Percentiles rank a stretch among this genome's conserved stretches.
Evolutionary conservation across 2,329 filamentous ascomycete genomes (phyloP).

Genomic region (Aureobasidium uvarum): DNA sequence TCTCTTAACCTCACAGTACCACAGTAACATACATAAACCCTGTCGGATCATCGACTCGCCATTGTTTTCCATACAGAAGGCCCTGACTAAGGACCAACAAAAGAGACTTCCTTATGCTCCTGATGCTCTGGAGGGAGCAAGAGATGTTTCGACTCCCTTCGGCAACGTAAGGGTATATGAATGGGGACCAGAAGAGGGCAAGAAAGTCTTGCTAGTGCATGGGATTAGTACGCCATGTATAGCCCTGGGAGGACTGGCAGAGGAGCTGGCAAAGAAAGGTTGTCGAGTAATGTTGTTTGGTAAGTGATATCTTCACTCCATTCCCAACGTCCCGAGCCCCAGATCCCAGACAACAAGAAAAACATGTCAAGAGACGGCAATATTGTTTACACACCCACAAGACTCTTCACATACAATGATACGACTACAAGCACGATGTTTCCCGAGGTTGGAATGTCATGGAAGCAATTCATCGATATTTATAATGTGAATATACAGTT

Average conservation of each 20-base stretch:
- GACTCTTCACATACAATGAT: no score
- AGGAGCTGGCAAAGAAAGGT: constrained; percentile 62
- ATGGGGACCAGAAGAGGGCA: constrained; percentile 70
- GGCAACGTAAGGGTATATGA: constrained; percentile 74
- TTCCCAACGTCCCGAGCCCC: not conserved
- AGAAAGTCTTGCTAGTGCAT: constrained; percentile 72
- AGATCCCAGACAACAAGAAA: not conserved
- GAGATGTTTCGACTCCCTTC: constrained; percentile 68
- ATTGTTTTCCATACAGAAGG: not conserved
- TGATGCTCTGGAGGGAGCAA: constrained; percentile 65
- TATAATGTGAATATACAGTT: not conserved
- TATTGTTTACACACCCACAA: not conserved
- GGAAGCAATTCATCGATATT: not conserved
- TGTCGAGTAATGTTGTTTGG: constrained; percentile 77
- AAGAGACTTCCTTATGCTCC: constrained; percentile 59
- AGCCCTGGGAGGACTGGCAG: constrained; percentile 64
- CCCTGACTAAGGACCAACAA: constrained; percentile 21
- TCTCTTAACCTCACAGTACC: not conserved
- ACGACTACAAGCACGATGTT: not conserved
- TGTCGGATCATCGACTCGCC: constrained; percentile 16
- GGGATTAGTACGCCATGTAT: constrained; percentile 78
- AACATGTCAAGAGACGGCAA: not conserved
- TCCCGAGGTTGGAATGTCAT: not conserved
- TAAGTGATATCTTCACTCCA: constrained; percentile 40
- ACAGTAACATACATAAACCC: not conserved